Percentiles rank a stretch among this genome's conserved stretches.
phyloP scores from a whole-genome alignment of 768 basidiomycete species.

The Tylopilus subfusipes region DNA sequence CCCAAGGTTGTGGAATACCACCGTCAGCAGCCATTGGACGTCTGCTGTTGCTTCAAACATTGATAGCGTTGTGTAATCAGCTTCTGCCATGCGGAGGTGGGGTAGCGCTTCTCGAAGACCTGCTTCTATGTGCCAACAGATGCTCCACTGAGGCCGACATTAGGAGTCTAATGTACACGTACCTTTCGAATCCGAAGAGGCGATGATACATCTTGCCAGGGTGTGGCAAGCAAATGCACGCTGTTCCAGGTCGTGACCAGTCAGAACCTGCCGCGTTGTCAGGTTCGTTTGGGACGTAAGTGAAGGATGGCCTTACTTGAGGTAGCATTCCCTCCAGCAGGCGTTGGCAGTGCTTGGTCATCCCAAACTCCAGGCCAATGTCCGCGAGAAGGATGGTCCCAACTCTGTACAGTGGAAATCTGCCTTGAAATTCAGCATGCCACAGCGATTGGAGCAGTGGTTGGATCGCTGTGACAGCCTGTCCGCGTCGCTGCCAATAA shows the following conservation, averaged over 20 bases:
- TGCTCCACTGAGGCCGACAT: constrained; percentile 13
- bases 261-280: constrained; percentile 50
- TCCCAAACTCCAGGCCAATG: constrained; percentile 70
- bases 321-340: constrained; percentile 80
- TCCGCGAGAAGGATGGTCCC: constrained; percentile 75
- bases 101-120: constrained; percentile 53
- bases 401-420: constrained; percentile 63
- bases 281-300: not conserved
- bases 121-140: constrained; percentile 22
- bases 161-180: constrained; percentile 14
- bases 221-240: constrained; percentile 73
- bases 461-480: constrained; percentile 60
- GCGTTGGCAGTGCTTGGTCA: constrained; percentile 60
- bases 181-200: constrained; percentile 49
- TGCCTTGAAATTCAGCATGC: constrained; percentile 76
- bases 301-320: constrained; percentile 48
- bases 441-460: constrained; percentile 69
- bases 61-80: constrained; percentile 58
- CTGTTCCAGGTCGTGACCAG: constrained; percentile 70
- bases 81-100: constrained; percentile 60
- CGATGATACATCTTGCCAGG: constrained; percentile 71
- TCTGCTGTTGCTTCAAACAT: constrained; percentile 59
- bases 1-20: constrained; percentile 69
- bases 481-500: constrained; percentile 52
- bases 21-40: constrained; percentile 68